Evolutionary conservation across 2,329 filamentous ascomycete species (phyloP), one percentile per base, ranked within the genome.

Genomic region (Xylaria sp.): DNA sequence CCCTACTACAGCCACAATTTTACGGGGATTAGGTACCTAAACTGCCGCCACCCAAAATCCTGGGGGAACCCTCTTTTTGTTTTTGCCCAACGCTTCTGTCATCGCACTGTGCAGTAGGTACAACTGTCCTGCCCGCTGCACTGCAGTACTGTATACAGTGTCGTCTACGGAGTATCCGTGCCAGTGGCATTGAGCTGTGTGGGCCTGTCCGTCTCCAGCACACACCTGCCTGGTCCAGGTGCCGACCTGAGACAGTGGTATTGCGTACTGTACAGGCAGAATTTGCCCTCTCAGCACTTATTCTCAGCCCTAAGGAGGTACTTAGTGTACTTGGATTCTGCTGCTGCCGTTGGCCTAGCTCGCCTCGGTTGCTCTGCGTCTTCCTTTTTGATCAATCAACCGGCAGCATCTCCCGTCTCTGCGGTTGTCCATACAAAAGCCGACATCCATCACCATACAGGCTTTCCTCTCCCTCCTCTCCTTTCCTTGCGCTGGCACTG

Each of bases 381-480:
- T 70, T 70, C 69, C 67, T 63, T 53, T 70, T 69, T 67, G 60
- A 70, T 63, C 73, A 67, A 64, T 55, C n/a, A n/a, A n/a, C 56
- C 64, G n/a, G 66, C 68, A 71, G 58, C 56, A 36, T 39, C 44
- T 64, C 44, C n/a, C 38, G 22, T 55, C 49, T 53, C 45, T 64
- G 44, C 44, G 36, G 45, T 49, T 45, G 44, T 57, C 49, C 65
- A 67, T 50, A 63, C 65, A 65, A 63, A 67, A 62, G 58, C 61
- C 57, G 66, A 65, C 65, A 70, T 45, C 50, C 58, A 59, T 64
- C 61, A 27, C 36, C 45, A 56, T 62, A 50, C 66, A 60, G 59
- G 45, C 17, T 44, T 44, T 22, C 4, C n/a, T 20, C 42, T 44
- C n/a, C n/a, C 22, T 33, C 25, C 53, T 49, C 31, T 42, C 54